Percentiles rank a stretch among this genome's conserved stretches.
These are phyloP conservation scores for Acer saccharum DNA, from an alignment of 345 rosid genomes.

Conservation along the genomic window DNA sequence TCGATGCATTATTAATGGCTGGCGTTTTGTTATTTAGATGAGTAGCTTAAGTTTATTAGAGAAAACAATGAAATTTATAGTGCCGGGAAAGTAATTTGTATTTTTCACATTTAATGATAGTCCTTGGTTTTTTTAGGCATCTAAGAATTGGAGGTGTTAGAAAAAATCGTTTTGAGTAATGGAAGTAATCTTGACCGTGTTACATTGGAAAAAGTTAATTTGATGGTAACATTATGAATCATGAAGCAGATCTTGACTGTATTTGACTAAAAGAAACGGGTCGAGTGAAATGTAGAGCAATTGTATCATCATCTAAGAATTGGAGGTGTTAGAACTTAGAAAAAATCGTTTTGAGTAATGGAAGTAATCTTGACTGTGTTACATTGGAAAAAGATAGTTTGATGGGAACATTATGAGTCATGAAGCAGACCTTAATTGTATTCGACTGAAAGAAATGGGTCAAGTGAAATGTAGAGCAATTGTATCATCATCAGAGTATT, in stretches of 20 bases:
- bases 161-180: neutral
- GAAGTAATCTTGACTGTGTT: no score
- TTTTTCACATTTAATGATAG: neutral
- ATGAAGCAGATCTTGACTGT: neutral
- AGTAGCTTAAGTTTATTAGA: neutral
- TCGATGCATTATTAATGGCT: neutral
- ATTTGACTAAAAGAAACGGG: neutral
- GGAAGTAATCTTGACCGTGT: neutral
- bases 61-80: neutral
- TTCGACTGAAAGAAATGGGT: neutral
- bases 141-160: neutral
- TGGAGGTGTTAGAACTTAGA: neutral
- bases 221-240: neutral
- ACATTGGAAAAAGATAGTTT: neutral
- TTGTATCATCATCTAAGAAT: neutral
- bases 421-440: neutral
- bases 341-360: no score
- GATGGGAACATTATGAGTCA: neutral
- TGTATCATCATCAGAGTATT: neutral
- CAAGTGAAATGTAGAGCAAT: neutral
- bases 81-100: neutral
- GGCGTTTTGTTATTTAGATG: neutral
- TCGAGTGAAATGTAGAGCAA: neutral
- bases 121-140: neutral
- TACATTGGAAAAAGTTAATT: neutral